Evolutionary conservation across 148 eudicot species (phyloP), one percentile per base, ranked within the genome.

Genomic region (Pharnaceum exiguum): DNA sequence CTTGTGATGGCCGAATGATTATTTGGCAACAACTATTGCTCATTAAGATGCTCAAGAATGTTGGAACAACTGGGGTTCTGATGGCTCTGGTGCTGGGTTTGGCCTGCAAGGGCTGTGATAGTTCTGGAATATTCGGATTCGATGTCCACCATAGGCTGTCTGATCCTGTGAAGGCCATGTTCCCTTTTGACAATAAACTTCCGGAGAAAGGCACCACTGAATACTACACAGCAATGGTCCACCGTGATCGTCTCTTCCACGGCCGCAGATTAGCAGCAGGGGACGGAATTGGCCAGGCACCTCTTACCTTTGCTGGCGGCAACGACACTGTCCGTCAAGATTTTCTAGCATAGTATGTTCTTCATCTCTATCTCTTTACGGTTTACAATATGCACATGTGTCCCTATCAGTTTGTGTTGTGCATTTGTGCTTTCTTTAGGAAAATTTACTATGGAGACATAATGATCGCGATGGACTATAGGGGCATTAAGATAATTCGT

Each of bases 71-170:
- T 1, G 13, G 24, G 23, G 10, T 63, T 1, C 33, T 28, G 49
- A 3, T 63, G 60, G 4, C 51, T 38, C 10, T 69, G 10, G 13
- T 70, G 42, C 32, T 53, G 50, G 32, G 47, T 56, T 62, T 33
- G 46, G 70, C 44, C 15, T 57, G 53, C 9, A 32, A 53, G 65
- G 58, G 68, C 35, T 67, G 76, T 42, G 18, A 73, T 28, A 87
- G 75, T 1, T 81, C 63, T 7, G 79, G 72, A 23, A 65, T 76
- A 6, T 73, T 82, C 46, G 94, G 90, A 5, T 91, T 80, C 52
- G 72, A 76, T 46, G 65, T 87, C 12, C 97, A 87, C 46, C 97
- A 91, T 59, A 72, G 87, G 3, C 82, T 82, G 28, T 91, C 97
- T 25, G 97, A 84, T 45, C 74, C 73, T 36, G 96, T 91, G 1